Evolutionary conservation across 1,284 basidiomycete genomes (phyloP).

Genomic region (Spongiforma sp.): DNA sequence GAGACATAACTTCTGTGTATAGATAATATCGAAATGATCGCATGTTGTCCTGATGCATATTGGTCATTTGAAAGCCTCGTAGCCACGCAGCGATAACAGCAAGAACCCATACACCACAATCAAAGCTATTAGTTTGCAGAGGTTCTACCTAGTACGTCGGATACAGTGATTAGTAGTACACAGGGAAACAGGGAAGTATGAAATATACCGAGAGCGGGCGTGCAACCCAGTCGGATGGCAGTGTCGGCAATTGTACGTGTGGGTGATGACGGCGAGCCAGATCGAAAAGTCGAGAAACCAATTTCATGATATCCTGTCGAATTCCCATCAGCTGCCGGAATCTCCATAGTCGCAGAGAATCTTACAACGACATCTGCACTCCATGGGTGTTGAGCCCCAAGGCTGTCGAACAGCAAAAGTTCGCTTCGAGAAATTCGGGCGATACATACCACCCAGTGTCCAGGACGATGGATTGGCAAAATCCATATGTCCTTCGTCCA

Average conservation of each 20-base stretch:
- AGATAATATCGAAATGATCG: slow-evolving; percentile 6
- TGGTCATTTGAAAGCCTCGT: slow-evolving; percentile 16
- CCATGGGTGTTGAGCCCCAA: slow-evolving; percentile 11
- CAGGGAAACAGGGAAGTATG: neutral
- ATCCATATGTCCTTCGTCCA: slow-evolving; percentile 15
- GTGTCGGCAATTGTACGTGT: neutral
- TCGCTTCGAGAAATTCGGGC: neutral
- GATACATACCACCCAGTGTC: slow-evolving; percentile 20
- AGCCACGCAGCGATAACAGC: slow-evolving; percentile 16
- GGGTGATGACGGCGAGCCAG: neutral
- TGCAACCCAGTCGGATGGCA: neutral
- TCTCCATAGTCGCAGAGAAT: neutral
- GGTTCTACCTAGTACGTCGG: neutral
- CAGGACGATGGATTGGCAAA: slow-evolving; percentile 14
- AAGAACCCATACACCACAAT: slow-evolving; percentile 29
- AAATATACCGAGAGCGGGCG: neutral
- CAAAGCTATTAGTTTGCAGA: slow-evolving; percentile 20
- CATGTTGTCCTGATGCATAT: slow-evolving; percentile 12
- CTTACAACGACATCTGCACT: slow-evolving; percentile 5
- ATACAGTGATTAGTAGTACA: too few relatives aligned
- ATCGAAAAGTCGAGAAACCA: neutral
- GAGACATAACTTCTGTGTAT: neutral
- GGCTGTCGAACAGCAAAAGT: slow-evolving; percentile 18
- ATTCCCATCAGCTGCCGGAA: neutral
- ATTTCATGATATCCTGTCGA: neutral